These are phyloP conservation scores for Paecilomyces sp. DNA, from an alignment of 2,329 filamentous ascomycete species.

Conservation along the genomic window DNA sequence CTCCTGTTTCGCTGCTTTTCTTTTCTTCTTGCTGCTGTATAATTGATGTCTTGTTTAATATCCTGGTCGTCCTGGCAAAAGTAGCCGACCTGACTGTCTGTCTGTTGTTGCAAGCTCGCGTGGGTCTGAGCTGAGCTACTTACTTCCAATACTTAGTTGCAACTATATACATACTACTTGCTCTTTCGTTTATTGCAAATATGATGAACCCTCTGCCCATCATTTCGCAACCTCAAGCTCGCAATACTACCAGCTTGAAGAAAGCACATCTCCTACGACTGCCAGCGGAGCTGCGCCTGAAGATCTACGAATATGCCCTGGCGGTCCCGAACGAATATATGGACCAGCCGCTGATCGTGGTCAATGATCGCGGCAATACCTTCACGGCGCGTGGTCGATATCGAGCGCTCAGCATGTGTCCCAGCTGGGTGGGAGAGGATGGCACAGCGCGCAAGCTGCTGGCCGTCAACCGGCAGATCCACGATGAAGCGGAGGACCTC, in stretches of 20 bases:
- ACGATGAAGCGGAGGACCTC: constrained; percentile 26
- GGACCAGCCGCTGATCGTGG: constrained; percentile 24
- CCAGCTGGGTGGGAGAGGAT: constrained; percentile 25
- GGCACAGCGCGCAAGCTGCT: constrained; percentile 23
- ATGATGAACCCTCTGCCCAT: not conserved
- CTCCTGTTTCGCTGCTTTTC: not conserved
- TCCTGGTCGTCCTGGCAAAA: not conserved
- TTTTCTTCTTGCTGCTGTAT: not conserved
- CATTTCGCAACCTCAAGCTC: not conserved
- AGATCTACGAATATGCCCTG: constrained; percentile 27
- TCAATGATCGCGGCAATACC: constrained; percentile 23
- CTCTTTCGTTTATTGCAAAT: not conserved
- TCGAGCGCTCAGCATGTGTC: constrained; percentile 24
- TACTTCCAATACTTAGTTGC: no score
- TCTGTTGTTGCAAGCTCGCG: not conserved
- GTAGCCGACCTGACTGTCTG: not conserved
- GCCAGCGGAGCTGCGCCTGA: constrained; percentile 24
- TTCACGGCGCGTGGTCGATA: constrained; percentile 25
- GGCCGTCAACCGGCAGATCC: constrained; percentile 25
- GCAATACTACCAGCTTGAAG: not conserved
- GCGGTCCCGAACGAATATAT: constrained; percentile 23
- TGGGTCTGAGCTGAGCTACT: not conserved
- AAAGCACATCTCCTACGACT: constrained; percentile 17
- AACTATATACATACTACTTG: no score
- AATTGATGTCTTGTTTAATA: not conserved